Evolutionary conservation across 2,329 filamentous ascomycete genomes (phyloP).

Genomic region (Uncinocarpus reesii): DNA sequence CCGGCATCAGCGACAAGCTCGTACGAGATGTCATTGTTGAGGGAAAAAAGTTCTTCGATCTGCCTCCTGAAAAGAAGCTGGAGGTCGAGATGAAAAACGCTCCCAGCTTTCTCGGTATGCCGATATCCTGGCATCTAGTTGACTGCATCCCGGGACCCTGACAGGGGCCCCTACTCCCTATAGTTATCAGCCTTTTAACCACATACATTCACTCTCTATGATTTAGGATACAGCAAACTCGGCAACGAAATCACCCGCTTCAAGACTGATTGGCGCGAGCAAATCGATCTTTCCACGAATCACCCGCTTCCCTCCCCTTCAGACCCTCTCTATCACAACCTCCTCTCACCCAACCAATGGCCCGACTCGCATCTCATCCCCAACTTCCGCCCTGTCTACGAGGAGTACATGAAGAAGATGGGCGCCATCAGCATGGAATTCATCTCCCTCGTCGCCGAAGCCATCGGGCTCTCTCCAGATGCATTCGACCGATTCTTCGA

Average conservation of each 20-base stretch:
- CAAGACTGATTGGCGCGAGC: slow-evolving; percentile 68
- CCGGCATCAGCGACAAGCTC: slow-evolving; percentile 57
- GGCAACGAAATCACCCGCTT: slow-evolving; percentile 59
- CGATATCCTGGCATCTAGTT: not conserved
- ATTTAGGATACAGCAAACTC: slow-evolving; percentile 33
- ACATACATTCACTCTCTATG: not conserved
- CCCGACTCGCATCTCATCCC: slow-evolving; percentile 55
- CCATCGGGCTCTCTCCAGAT: slow-evolving; percentile 57
- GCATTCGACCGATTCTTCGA: slow-evolving; percentile 77
- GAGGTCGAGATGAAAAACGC: slow-evolving; percentile 64
- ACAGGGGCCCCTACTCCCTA: not conserved
- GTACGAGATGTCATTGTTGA: slow-evolving; percentile 56
- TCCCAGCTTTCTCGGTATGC: slow-evolving; percentile 55
- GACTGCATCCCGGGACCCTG: not conserved
- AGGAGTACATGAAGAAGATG: slow-evolving; percentile 70
- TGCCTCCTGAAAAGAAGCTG: slow-evolving; percentile 66
- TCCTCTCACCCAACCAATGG: slow-evolving; percentile 72
- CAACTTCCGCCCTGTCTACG: slow-evolving; percentile 56
- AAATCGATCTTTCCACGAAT: slow-evolving; percentile 75
- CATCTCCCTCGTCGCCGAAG: slow-evolving; percentile 71
- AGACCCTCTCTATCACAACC: slow-evolving; percentile 62
- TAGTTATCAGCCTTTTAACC: not conserved
- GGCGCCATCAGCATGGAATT: slow-evolving; percentile 60
- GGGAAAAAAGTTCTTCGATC: slow-evolving; percentile 64
- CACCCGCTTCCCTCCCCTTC: slow-evolving; percentile 53